These are phyloP conservation scores for Ceraceosorus guamensis DNA, from an alignment of 1,284 basidiomycete species.

Conservation along the genomic window DNA sequence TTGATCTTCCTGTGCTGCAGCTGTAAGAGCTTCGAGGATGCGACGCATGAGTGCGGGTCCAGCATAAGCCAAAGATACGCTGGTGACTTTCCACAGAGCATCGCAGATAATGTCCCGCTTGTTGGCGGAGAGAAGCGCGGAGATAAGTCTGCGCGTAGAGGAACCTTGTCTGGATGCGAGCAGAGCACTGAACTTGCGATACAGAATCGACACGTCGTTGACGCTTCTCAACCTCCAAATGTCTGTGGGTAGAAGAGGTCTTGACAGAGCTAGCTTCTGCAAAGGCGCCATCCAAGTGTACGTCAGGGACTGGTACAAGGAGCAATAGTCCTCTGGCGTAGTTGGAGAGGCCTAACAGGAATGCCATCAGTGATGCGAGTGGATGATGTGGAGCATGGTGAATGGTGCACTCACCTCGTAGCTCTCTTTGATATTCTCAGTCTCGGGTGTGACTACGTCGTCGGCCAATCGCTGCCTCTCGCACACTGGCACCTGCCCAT, in stretches of 20 bases:
- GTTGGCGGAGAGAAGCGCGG: conserved; percentile 23
- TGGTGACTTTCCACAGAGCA: conserved; percentile 26
- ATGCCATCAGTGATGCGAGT: neutral
- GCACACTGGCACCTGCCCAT: conserved; percentile 17
- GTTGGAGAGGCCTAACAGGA: conserved; percentile 21
- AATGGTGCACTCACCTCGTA: conserved; percentile 13
- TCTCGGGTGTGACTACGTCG: conserved; percentile 9
- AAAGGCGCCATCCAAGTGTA: conserved; percentile 38
- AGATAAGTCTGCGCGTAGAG: conserved; percentile 6
- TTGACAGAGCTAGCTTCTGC: conserved; percentile 19
- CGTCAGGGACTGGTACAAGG: conserved; percentile 21
- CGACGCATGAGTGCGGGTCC: conserved; percentile 26
- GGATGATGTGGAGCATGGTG: neutral
- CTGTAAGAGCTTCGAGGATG: conserved; percentile 19
- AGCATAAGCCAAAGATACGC: conserved; percentile 32
- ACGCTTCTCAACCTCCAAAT: conserved; percentile 30
- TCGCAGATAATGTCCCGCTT: conserved; percentile 32
- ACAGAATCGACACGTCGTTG: conserved; percentile 29
- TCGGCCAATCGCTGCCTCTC: conserved; percentile 16
- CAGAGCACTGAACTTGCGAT: conserved; percentile 10
- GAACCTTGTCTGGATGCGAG: neutral
- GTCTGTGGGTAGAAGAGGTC: conserved; percentile 26
- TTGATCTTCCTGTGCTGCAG: conserved; percentile 6
- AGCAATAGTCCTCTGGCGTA: conserved; percentile 33
- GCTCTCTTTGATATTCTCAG: conserved; percentile 11